phyloP scores from a whole-genome alignment of 2,329 filamentous ascomycete species.

The Triangularia verruculosa region DNA sequence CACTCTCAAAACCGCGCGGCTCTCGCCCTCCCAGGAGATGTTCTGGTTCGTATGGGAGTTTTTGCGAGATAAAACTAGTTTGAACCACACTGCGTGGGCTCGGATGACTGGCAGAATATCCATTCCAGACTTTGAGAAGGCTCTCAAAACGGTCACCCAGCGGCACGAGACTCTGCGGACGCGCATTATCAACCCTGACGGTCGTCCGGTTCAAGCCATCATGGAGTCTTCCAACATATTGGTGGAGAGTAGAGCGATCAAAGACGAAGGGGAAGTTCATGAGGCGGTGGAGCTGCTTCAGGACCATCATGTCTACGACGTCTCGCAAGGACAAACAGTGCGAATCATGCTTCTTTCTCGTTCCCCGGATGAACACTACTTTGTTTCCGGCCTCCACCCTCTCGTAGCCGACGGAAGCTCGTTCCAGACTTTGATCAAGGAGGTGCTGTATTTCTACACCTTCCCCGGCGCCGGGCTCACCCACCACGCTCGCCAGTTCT shows the following conservation, averaged over 20 bases:
- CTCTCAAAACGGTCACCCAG: constrained; percentile 32
- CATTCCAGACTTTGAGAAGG: constrained; percentile 32
- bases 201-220: constrained; percentile 21
- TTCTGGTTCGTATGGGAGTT: constrained; percentile 40
- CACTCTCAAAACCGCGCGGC: constrained; percentile 18
- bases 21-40: constrained; percentile 41
- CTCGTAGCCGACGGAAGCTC: constrained; percentile 48
- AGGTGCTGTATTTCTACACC: constrained; percentile 43
- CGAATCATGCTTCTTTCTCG: not conserved
- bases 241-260: not conserved
- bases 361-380: not conserved
- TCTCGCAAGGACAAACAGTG: not conserved
- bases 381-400: not conserved
- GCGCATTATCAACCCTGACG: constrained; percentile 25
- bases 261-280: not conserved
- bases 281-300: not conserved
- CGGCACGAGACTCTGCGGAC: constrained; percentile 37
- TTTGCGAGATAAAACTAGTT: constrained; percentile 37
- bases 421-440: constrained; percentile 40
- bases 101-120: constrained; percentile 35
- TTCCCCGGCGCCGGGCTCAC: constrained; percentile 22
- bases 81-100: constrained; percentile 36
- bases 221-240: not conserved
- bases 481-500: constrained; percentile 33
- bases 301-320: not conserved